Base-by-base conservation (phyloP, 2,329 filamentous ascomycete genomes). In the Epichloe sibirici region DNA sequence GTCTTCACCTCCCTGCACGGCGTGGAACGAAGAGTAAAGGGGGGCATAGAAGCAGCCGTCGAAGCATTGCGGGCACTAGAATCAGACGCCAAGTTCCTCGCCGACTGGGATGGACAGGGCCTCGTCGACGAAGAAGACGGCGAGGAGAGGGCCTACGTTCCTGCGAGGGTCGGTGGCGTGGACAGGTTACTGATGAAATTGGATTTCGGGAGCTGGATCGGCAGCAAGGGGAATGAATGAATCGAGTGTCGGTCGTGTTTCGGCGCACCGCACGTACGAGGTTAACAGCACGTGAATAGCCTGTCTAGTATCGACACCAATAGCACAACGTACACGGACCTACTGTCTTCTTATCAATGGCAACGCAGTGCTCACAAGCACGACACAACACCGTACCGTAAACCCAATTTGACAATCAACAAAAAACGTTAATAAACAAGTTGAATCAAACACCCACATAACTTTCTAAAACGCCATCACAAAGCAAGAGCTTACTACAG, bases 161-260 rank as follows among this genome's bases (percentile, higher is more conserved):
- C 88, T 1, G 77, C 81, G 56, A 82, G 85, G 55, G 79, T 88
- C 3, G 88, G 88, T 0, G 87, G 89, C 1, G 81, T 96, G 45
- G 89, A 95, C 70, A 76, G 87, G 54, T 69, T 96, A 63, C 68
- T 96, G 64, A 95, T 95, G 88, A 95, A 95, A 72, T 71, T 96
- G 60, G 90, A 95, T 62, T 81, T 82, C 65, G 79, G 78, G 21
- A 76, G 69, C 51, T 82, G 78, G 78, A 76, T 79, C 57, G 71
- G 66, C 5, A 62, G 65, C 37, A 54, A 59, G 50, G 61, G 61
- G 45, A 60, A 61, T n/a, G 25, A 46, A 3, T 57, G 58, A 48
- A 49, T 58, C 5, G 40, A 7, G 39, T 6, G 40, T 25, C 17
- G 17, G 17, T 21, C 17, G 17, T 21, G 6, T 25, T 28, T 28